Base-by-base conservation (phyloP, 768 basidiomycete species). In the Amyloporia xantha region DNA sequence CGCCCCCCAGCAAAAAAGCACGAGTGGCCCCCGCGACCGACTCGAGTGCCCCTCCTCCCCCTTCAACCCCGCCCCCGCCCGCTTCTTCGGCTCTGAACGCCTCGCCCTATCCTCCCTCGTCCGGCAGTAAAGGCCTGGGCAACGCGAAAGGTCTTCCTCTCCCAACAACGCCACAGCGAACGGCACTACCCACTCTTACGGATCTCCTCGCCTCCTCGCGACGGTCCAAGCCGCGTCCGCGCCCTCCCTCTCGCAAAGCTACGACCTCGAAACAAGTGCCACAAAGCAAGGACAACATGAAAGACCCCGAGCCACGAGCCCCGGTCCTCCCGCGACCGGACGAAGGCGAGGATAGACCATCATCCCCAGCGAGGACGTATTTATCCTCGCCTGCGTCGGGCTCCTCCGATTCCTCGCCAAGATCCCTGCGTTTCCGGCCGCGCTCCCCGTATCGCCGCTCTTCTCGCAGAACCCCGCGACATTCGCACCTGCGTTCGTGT, bases 171-270 rank as follows among this genome's bases (percentile, higher is more conserved):
- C 63, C 65, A 11, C 56, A 61, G 10, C 62, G 62, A 2, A 58
- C 62, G 38, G 60, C 59, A 7, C 50, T 71, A 39, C 75, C 70
- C 11, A 73, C 66, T 9, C 60, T 73, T 26, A 71, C 66, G 1
- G 73, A 73, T 40, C 68, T 77, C 11, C 63, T 76, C 1, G 74
- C 73, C 1, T 72, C 73, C 19, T 66, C 71, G 19, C 69, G 68
- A 47, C 62, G 68, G 41, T 61, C 67, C 20, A 66, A 63, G 46
- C 44, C 57, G 19, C 55, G 64, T 13, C 62, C 67, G 12, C 59
- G 62, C 10, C 64, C 63, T 9, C 59, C 61, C 9, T 62, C 64
- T 20, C 61, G 61, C 28, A 62, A 57, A 35, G 28, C 51, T 11
- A 54, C 42, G 47, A 52, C 53, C 40, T 15, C 26, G 27, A 43